Evolutionary conservation across 192 early-diverging fungal species (phyloP).

Genomic region (Linnemannia zychae): DNA sequence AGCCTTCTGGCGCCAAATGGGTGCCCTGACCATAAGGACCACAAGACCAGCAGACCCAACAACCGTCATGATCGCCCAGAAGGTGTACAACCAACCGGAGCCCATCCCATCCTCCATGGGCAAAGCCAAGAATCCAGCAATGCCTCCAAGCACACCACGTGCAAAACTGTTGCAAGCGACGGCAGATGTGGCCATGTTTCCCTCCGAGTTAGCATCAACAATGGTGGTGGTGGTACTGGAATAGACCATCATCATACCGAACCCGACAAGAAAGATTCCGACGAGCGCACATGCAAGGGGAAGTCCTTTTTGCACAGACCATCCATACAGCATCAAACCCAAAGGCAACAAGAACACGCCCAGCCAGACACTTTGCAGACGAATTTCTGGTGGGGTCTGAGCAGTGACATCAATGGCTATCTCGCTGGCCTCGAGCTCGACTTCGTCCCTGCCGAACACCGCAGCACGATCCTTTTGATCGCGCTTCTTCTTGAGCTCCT

Average conservation of each 20-base stretch:
- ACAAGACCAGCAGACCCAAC: slow-evolving; percentile 19
- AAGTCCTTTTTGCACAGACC: slow-evolving; percentile 31
- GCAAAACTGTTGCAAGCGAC: slow-evolving; percentile 55
- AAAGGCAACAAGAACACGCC: slow-evolving; percentile 38
- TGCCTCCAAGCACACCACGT: slow-evolving; percentile 32
- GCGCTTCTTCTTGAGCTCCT: slow-evolving; percentile 27
- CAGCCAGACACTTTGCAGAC: slow-evolving; percentile 56
- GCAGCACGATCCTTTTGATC: slow-evolving; percentile 29
- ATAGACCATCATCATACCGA: slow-evolving; percentile 52
- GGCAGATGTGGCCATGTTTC: slow-evolving; percentile 40
- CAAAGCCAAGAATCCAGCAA: slow-evolving; percentile 33
- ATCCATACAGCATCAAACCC: slow-evolving; percentile 46
- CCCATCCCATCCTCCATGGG: slow-evolving; percentile 31
- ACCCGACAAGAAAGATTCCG: slow-evolving; percentile 37
- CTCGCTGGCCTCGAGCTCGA: background rate
- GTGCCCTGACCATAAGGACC: slow-evolving; percentile 27
- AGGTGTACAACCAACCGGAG: slow-evolving; percentile 47
- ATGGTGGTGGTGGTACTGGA: slow-evolving; percentile 42
- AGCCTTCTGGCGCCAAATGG: slow-evolving; percentile 28
- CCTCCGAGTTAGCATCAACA: slow-evolving; percentile 49
- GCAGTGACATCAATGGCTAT: slow-evolving; percentile 25
- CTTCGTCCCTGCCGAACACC: background rate
- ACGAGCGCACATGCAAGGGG: slow-evolving; percentile 17
- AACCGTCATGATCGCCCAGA: slow-evolving; percentile 40
- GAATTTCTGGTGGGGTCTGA: slow-evolving; percentile 41